phyloP scores from a whole-genome alignment of 495 filamentous ascomycete species.

The Trichoderma asperelloides region DNA sequence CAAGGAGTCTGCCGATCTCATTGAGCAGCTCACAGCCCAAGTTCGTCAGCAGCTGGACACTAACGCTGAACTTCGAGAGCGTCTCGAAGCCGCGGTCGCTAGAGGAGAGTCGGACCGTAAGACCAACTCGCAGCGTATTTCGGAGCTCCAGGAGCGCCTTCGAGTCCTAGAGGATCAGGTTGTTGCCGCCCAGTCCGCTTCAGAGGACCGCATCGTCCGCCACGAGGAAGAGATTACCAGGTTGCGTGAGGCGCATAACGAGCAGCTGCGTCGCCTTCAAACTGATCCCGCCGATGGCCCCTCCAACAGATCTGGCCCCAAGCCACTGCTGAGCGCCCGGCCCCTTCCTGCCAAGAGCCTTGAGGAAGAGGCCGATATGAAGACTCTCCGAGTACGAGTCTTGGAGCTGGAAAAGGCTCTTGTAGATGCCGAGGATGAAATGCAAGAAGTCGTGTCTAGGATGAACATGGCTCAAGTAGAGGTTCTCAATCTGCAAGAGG shows the following conservation, averaged over 20 bases:
- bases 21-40: conserved; percentile 66
- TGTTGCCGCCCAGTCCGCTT: conserved; percentile 70
- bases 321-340: conserved; percentile 36
- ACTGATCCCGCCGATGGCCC: conserved; percentile 32
- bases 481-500: conserved; percentile 82
- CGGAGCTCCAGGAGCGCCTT: conserved; percentile 68
- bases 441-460: conserved; percentile 83
- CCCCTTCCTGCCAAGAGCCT: conserved; percentile 19
- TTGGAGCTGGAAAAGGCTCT: conserved; percentile 74
- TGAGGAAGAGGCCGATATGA: conserved; percentile 54
- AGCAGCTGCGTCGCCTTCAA: conserved; percentile 69
- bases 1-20: conserved; percentile 58
- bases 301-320: conserved; percentile 15
- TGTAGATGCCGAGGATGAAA: conserved; percentile 75
- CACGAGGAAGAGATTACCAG: conserved; percentile 79
- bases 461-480: conserved; percentile 95
- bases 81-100: conserved; percentile 77
- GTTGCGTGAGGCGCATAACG: conserved; percentile 68
- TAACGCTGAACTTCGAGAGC: conserved; percentile 63
- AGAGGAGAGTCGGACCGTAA: conserved; percentile 82
- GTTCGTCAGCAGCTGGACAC: conserved; percentile 68
- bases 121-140: conserved; percentile 69
- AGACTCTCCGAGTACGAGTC: conserved; percentile 55
- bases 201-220: conserved; percentile 70
- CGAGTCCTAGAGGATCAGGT: conserved; percentile 77